Evolutionary conservation across 2,329 filamentous ascomycete species (phyloP).

Genomic region (Aaosphaeria pasadenensis): DNA sequence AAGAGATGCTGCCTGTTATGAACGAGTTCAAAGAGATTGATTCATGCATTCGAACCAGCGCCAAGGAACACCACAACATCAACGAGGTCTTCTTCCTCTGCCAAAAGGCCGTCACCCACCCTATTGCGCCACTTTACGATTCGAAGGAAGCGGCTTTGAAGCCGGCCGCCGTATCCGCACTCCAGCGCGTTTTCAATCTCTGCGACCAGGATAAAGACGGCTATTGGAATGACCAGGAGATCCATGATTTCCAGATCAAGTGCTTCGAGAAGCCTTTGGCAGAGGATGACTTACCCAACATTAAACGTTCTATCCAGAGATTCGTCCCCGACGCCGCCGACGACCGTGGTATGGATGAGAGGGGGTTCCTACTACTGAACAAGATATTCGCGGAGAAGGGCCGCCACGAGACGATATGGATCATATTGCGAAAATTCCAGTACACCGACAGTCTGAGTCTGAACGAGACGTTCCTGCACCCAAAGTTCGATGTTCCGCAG

Average conservation of each 20-base stretch:
- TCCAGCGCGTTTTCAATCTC: slow-evolving; percentile 90
- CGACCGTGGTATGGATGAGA: slow-evolving; percentile 67
- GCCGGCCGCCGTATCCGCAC: slow-evolving; percentile 79
- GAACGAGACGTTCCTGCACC: slow-evolving; percentile 86
- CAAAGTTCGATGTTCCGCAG: slow-evolving; percentile 90
- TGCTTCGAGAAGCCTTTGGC: slow-evolving; percentile 88
- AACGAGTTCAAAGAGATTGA: slow-evolving; percentile 98
- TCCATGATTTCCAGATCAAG: slow-evolving; percentile 83
- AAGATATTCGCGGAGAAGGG: slow-evolving; percentile 97
- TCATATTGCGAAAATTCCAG: slow-evolving; percentile 89
- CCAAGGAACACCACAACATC: slow-evolving; percentile 87
- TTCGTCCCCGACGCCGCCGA: slow-evolving; percentile 60
- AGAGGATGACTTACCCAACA: slow-evolving; percentile 79
- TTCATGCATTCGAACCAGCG: slow-evolving; percentile 92
- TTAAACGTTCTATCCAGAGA: slow-evolving; percentile 82
- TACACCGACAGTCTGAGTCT: slow-evolving; percentile 94
- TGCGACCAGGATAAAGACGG: slow-evolving; percentile 97
- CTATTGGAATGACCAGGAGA: slow-evolving; percentile 83
- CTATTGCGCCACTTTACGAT: slow-evolving; percentile 93
- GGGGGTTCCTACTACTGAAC: slow-evolving; percentile 85
- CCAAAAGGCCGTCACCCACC: slow-evolving; percentile 96
- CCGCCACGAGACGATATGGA: slow-evolving; percentile 97
- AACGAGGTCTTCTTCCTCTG: slow-evolving; percentile 96
- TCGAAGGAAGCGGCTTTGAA: slow-evolving; percentile 87
- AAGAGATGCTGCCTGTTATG: slow-evolving; percentile 98